Percentiles rank a stretch among this genome's conserved stretches.
Evolutionary conservation across 768 basidiomycete genomes (phyloP).

Genomic region (Boletus pseudo-olivaceus): DNA sequence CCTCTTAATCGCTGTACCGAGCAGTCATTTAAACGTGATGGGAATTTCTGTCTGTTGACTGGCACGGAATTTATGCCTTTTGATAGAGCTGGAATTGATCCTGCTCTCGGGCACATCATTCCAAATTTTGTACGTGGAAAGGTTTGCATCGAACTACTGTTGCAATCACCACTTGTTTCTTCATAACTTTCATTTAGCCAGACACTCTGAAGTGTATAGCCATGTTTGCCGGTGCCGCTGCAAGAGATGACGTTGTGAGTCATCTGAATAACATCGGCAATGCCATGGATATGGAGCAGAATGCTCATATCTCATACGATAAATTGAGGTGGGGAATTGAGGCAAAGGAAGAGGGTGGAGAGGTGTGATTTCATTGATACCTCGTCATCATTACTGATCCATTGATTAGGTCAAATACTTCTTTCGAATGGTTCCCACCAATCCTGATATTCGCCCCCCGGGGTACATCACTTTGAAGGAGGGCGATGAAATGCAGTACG

Average conservation of each 20-base stretch:
- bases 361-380: background rate
- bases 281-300: no score
- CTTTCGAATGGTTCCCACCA: background rate
- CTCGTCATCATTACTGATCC: background rate
- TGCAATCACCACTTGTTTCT: background rate
- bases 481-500: no score
- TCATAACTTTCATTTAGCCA: background rate
- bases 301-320: no score
- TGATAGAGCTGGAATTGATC: background rate
- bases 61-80: background rate
- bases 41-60: background rate
- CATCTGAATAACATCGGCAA: no score
- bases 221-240: no score
- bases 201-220: no score
- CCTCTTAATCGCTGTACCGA: background rate
- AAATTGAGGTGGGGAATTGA: background rate
- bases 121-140: background rate
- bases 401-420: no score
- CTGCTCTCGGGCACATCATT: background rate
- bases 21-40: conserved; percentile 6
- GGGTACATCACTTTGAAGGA: no score
- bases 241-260: no score
- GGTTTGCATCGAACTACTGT: no score
- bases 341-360: background rate
- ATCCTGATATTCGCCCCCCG: background rate